Percentiles rank a stretch among this genome's conserved stretches.
These are phyloP conservation scores for Quercus wislizeni DNA, from an alignment of 306 rosid species.

Conservation along the genomic window DNA sequence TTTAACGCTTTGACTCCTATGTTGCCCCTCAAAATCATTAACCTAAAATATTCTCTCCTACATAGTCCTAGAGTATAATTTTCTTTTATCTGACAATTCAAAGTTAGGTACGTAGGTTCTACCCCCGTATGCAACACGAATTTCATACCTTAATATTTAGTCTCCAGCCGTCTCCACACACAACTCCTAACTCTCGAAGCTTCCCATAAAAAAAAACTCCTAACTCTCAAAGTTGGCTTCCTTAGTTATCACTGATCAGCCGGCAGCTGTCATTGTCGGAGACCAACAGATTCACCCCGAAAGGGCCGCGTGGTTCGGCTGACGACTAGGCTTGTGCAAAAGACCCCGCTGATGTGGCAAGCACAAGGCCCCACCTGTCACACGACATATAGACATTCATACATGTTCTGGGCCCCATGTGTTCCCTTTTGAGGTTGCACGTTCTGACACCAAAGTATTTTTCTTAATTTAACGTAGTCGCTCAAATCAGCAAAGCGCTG, in stretches of 20 bases:
- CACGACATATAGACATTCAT: not conserved
- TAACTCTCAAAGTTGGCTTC: too few species aligned
- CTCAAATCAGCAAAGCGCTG: slow-evolving; percentile 6
- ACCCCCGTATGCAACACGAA: not conserved
- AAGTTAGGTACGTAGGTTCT: not conserved
- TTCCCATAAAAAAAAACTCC: too few species aligned
- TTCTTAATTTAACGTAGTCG: slow-evolving; percentile 6
- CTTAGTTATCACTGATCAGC: slow-evolving; percentile 31
- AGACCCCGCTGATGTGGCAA: slow-evolving; percentile 36
- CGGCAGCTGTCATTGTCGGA: slow-evolving; percentile 54
- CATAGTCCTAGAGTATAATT: too few species aligned
- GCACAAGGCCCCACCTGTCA: slow-evolving; percentile 49
- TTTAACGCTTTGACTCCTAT: too few species aligned
- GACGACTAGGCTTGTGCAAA: slow-evolving; percentile 24
- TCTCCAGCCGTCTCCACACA: slow-evolving; percentile 12
- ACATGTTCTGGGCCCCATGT: slow-evolving; percentile 59
- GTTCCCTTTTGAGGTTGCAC: slow-evolving; percentile 24
- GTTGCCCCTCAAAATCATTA: not conserved
- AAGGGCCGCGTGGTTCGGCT: slow-evolving; percentile 43
- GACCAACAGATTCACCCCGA: slow-evolving; percentile 20
- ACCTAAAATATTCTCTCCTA: not conserved
- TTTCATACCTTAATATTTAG: not conserved
- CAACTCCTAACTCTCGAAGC: not conserved
- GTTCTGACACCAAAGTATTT: not conserved
- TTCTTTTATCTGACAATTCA: not conserved